A percentile compares a stretch with the other conserved stretches of the same genome.
Evolutionary conservation across 2,329 filamentous ascomycete species (phyloP).

Genomic region (Xylaria arbuscula): DNA sequence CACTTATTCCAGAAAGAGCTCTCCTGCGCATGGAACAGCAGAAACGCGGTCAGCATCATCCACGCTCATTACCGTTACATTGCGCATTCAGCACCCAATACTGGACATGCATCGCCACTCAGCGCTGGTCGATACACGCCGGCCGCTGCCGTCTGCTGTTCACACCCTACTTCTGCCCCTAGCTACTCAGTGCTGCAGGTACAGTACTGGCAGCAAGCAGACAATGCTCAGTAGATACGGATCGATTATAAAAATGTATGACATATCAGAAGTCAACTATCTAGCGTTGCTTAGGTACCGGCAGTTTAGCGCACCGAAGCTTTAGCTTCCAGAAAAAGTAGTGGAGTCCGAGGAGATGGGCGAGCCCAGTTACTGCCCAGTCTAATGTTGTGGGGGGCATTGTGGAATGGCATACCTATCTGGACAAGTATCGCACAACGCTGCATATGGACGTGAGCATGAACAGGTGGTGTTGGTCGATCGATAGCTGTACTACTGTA

Average conservation of each 20-base stretch:
- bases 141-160: background rate
- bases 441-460: background rate
- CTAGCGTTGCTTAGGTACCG: background rate
- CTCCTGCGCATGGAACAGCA: constrained; percentile 20
- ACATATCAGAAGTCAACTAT: constrained; percentile 29
- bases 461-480: background rate
- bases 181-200: background rate
- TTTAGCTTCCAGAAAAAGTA: background rate
- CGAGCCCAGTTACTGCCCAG: background rate
- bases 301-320: constrained; percentile 15
- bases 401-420: background rate
- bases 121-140: constrained; percentile 7
- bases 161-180: background rate
- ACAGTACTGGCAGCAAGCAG: background rate
- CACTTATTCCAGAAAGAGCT: constrained; percentile 32
- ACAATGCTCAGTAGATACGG: background rate
- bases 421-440: background rate
- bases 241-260: constrained; percentile 29
- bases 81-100: constrained; percentile 1
- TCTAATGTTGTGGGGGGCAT: background rate
- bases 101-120: background rate
- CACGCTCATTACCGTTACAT: constrained; percentile 6
- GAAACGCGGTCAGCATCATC: constrained; percentile 31
- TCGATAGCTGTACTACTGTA: no score
- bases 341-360: constrained; percentile 1